Evolutionary conservation across 176 grass and related monocot genomes (phyloP).

Genomic region (Microstegium vimineum): DNA sequence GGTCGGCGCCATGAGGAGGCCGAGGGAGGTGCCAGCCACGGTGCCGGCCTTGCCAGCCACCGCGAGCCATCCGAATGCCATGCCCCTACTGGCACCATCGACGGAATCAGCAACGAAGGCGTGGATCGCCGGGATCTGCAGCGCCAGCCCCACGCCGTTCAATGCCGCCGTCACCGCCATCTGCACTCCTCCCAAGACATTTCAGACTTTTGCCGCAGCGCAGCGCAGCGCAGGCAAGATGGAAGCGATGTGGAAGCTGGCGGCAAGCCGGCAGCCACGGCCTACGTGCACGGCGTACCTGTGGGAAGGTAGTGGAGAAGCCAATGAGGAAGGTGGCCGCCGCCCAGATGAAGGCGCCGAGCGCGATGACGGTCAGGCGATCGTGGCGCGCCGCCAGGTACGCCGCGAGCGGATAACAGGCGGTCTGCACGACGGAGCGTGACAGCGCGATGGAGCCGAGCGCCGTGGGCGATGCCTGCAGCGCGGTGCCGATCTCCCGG

Average conservation of each 20-base stretch:
- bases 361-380: conserved; percentile 60
- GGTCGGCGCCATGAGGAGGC: conserved; percentile 38
- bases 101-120: conserved; percentile 53
- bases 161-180: conserved; percentile 52
- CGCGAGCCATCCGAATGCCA: conserved; percentile 60
- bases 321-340: conserved; percentile 67
- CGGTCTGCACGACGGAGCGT: conserved; percentile 72
- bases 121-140: conserved; percentile 49
- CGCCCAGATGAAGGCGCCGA: conserved; percentile 86
- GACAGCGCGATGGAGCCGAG: conserved; percentile 72
- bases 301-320: conserved; percentile 57
- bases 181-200: conserved; percentile 13
- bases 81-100: conserved; percentile 35
- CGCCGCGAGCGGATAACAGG: conserved; percentile 69
- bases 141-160: conserved; percentile 58
- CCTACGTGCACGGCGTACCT: conserved; percentile 28
- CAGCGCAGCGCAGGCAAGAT: background rate
- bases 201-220: background rate
- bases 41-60: conserved; percentile 44
- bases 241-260: background rate
- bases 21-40: conserved; percentile 38
- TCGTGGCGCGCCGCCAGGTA: conserved; percentile 62
- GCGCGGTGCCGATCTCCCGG: conserved; percentile 67
- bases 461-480: conserved; percentile 54
- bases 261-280: background rate